phyloP scores from a whole-genome alignment of 495 filamentous ascomycete genomes.

The Antarctomyces pellizariae region DNA sequence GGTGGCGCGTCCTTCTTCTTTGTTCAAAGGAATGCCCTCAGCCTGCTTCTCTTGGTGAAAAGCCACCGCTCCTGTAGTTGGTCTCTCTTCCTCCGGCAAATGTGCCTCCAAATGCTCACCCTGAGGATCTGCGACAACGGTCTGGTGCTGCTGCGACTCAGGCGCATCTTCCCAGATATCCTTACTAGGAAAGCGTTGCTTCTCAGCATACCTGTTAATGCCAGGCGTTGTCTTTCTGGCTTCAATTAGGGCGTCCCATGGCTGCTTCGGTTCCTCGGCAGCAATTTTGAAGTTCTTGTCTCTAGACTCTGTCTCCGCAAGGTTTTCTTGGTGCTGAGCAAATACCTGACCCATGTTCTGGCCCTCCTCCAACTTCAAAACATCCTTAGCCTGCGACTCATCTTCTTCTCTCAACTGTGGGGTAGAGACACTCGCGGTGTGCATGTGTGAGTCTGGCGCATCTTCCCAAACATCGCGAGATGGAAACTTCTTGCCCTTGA shows the following conservation, averaged over 20 bases:
- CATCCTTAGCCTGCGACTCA: slow-evolving; percentile 19
- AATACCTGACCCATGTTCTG: slow-evolving; percentile 29
- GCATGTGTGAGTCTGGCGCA: slow-evolving; percentile 65
- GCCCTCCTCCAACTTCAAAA: slow-evolving; percentile 13
- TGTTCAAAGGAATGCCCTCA: slow-evolving; percentile 6
- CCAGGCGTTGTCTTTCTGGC: slow-evolving; percentile 18
- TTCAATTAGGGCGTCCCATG: slow-evolving; percentile 18
- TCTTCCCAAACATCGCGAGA: slow-evolving; percentile 96
- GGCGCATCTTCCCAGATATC: slow-evolving; percentile 97
- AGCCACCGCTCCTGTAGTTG: slow-evolving; percentile 10
- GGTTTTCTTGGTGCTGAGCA: slow-evolving; percentile 27
- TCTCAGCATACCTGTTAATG: slow-evolving; percentile 26
- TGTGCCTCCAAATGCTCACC: slow-evolving; percentile 19
- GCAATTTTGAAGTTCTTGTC: slow-evolving; percentile 19
- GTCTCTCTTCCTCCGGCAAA: slow-evolving; percentile 9
- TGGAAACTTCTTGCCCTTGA: slow-evolving; percentile 57
- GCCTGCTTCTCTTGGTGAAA: slow-evolving; percentile 10
- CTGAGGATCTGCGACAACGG: slow-evolving; percentile 49
- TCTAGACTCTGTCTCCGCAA: slow-evolving; percentile 23
- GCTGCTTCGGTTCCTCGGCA: slow-evolving; percentile 19
- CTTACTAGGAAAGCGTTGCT: slow-evolving; percentile 70
- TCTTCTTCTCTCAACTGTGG: slow-evolving; percentile 40
- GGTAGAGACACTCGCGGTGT: slow-evolving; percentile 64
- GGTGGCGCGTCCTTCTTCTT: slow-evolving; percentile 12
- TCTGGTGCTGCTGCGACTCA: slow-evolving; percentile 55